Evolutionary conservation across 2,329 filamentous ascomycete species (phyloP).

Genomic region (Didymella arachidicola): DNA sequence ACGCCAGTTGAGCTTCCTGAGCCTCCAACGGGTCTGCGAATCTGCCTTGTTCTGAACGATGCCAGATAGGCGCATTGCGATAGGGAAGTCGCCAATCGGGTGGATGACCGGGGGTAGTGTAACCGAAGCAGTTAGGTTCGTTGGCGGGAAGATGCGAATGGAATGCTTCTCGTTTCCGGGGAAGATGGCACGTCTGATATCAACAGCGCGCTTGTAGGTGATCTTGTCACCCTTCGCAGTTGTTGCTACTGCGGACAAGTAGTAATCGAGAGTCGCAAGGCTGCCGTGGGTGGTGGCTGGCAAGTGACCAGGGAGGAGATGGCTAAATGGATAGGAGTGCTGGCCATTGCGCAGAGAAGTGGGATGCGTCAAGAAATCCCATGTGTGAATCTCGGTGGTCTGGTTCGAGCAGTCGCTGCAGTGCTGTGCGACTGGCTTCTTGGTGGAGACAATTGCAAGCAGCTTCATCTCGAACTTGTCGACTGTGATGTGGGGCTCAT

Average conservation of each 20-base stretch:
- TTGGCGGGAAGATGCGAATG: slow-evolving; percentile 93
- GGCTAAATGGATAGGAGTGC: slow-evolving; percentile 88
- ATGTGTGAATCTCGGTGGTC: slow-evolving; percentile 76
- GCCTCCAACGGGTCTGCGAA: slow-evolving; percentile 81
- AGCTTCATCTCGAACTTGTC: slow-evolving; percentile 77
- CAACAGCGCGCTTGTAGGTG: slow-evolving; percentile 71
- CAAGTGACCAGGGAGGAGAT: slow-evolving; percentile 83
- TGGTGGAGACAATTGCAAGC: slow-evolving; percentile 74
- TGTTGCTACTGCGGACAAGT: slow-evolving; percentile 63
- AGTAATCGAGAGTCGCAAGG: slow-evolving; percentile 78
- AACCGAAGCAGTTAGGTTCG: slow-evolving; percentile 87
- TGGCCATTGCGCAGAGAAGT: slow-evolving; percentile 57
- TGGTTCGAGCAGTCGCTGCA: slow-evolving; percentile 79
- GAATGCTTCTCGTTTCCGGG: slow-evolving; percentile 85
- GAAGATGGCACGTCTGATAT: slow-evolving; percentile 80
- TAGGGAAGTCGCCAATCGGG: slow-evolving; percentile 81
- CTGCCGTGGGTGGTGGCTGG: slow-evolving; percentile 81
- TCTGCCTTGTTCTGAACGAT: slow-evolving; percentile 74
- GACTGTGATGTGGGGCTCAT: slow-evolving; percentile 69
- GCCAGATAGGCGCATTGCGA: slow-evolving; percentile 85
- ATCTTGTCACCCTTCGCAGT: slow-evolving; percentile 68
- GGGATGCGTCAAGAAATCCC: slow-evolving; percentile 70
- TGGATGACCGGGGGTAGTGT: slow-evolving; percentile 84
- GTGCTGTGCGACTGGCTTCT: slow-evolving; percentile 80
- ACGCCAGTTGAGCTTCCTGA: slow-evolving; percentile 91